A percentile compares a stretch with the other conserved stretches of the same genome.
Evolutionary conservation across 108 stramenopile species (phyloP).

Genomic region (Fragilariopsis cylindrus): DNA sequence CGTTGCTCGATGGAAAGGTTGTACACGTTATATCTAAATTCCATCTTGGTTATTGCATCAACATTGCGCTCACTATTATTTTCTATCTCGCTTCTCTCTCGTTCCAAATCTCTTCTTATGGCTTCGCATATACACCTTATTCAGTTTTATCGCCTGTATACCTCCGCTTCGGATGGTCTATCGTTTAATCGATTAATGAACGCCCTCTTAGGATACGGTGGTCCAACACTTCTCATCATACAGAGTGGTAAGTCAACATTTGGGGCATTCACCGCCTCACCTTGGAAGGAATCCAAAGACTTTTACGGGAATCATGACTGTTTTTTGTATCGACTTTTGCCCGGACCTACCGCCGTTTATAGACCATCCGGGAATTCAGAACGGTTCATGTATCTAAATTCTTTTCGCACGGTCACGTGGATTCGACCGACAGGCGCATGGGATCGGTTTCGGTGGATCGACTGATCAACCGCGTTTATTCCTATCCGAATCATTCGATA

Average conservation of each 20-base stretch:
- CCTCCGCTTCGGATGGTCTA: constrained; percentile 75
- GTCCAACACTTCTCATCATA: constrained; percentile 76
- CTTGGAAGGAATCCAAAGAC: constrained; percentile 77
- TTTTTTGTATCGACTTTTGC: constrained; percentile 57
- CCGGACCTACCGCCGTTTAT: constrained; percentile 54
- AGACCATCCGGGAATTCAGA: constrained; percentile 64
- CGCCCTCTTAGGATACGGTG: constrained; percentile 74
- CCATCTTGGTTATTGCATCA: background rate
- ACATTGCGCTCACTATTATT: background rate
- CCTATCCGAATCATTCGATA: constrained; percentile 71
- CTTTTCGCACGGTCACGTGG: constrained; percentile 65
- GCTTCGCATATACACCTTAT: too few species aligned
- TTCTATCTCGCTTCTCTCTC: constrained; percentile 23
- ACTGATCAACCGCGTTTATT: constrained; percentile 66
- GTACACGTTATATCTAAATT: too few species aligned
- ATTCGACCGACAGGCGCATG: constrained; percentile 80
- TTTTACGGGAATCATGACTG: constrained; percentile 85
- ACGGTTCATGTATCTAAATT: constrained; percentile 77
- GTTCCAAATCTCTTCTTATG: background rate
- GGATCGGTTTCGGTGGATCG: constrained; percentile 87
- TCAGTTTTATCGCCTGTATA: constrained; percentile 75
- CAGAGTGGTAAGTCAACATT: constrained; percentile 43
- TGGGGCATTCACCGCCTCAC: constrained; percentile 68
- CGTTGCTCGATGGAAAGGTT: too few species aligned
- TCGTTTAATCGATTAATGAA: constrained; percentile 80